Evolutionary conservation across 148 eudicot species (phyloP).

Genomic region (Rhododendron vialii): DNA sequence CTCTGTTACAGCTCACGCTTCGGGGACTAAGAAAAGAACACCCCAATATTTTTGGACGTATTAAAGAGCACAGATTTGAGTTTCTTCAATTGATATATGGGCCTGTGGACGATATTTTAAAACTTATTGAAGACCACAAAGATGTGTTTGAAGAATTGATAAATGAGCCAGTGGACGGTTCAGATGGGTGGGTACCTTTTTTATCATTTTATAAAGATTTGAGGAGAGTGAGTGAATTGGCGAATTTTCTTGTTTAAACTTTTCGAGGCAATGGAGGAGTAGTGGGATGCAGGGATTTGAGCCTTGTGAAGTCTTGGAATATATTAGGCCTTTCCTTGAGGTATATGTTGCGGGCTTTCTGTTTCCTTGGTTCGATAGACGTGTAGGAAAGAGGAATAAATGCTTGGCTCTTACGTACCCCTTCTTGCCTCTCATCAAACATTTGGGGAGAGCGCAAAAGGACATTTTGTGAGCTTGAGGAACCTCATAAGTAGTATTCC

Average conservation of each 20-base stretch:
- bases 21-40: conserved; percentile 94
- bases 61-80: conserved; percentile 87
- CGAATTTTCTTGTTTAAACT: not conserved
- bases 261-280: not conserved
- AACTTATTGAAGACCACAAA: conserved; percentile 82
- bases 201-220: not conserved
- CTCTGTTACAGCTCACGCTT: conserved; percentile 75
- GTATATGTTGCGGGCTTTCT: not conserved
- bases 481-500: no score
- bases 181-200: conserved; percentile 67
- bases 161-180: conserved; percentile 89
- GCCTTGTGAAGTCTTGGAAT: not conserved
- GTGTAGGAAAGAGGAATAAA: not conserved
- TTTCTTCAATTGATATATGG: conserved; percentile 66
- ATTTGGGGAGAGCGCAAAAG: no score
- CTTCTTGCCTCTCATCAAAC: not conserved
- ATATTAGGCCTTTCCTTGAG: not conserved
- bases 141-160: conserved; percentile 85
- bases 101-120: not conserved
- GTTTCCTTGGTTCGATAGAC: not conserved
- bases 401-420: not conserved
- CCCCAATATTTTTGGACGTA: conserved; percentile 72
- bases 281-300: no score
- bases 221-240: not conserved
- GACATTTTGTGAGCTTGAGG: no score